Evolutionary conservation across 1,284 basidiomycete species (phyloP).

Genomic region (Trichosporon ovoides): DNA sequence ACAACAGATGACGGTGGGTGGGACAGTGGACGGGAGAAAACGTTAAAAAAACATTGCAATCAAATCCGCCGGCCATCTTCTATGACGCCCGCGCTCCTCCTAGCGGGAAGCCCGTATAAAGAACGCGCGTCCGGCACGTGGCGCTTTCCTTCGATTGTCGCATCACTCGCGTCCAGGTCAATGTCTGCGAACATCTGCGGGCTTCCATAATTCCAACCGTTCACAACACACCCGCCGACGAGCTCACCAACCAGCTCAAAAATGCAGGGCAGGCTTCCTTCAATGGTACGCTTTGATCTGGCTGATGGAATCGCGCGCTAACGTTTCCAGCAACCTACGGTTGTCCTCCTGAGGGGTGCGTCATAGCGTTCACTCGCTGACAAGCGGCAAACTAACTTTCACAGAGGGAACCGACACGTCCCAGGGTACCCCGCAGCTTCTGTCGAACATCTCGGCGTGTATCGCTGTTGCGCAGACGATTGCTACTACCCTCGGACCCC

Average conservation of each 20-base stretch:
- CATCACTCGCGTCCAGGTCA: conserved; percentile 5
- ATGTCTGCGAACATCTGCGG: conserved; percentile 5
- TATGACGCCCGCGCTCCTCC: not conserved
- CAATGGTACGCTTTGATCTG: conserved; percentile 38
- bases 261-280: conserved; percentile 47
- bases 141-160: conserved; percentile 1
- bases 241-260: conserved; percentile 13
- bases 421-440: conserved; percentile 86
- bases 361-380: conserved; percentile 9
- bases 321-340: conserved; percentile 77
- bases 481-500: conserved; percentile 90
- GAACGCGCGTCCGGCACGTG: not conserved
- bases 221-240: conserved; percentile 8
- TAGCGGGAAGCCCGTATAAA: not conserved
- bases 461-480: conserved; percentile 83
- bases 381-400: conserved; percentile 3
- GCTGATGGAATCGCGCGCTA: conserved; percentile 11
- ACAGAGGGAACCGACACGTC: conserved; percentile 91
- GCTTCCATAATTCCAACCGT: conserved; percentile 4
- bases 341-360: conserved; percentile 70
- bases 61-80: not conserved
- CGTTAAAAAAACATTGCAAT: conserved; percentile 2
- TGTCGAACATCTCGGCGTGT: conserved; percentile 95
- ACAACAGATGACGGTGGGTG: not conserved
- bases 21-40: not conserved